Percentiles rank a stretch among this genome's conserved stretches.
Evolutionary conservation across 345 rosid species (phyloP).

Genomic region (Eucalyptus sp.): DNA sequence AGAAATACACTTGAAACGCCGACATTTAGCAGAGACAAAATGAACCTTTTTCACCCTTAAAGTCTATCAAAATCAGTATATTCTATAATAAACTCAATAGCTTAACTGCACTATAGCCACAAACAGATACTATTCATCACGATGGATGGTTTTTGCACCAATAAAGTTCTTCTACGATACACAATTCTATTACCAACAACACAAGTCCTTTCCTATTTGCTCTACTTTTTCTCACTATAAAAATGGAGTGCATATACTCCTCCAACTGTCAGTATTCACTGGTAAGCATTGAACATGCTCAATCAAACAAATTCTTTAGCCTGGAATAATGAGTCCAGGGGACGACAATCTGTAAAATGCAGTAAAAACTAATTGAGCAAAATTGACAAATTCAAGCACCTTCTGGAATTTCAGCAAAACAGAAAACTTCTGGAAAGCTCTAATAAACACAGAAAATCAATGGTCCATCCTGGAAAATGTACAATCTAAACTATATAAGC

Average conservation of each 20-base stretch:
- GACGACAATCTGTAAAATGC: neutral
- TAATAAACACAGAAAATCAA: neutral
- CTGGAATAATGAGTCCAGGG: neutral
- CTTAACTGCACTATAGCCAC: neutral
- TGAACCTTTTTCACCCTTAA: neutral
- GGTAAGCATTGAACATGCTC: neutral
- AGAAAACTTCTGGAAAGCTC: neutral
- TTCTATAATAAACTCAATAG: neutral
- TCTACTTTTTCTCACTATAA: neutral
- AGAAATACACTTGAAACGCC: neutral
- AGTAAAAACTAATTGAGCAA: neutral
- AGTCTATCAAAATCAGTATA: neutral
- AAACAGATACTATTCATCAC: neutral
- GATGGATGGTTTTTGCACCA: neutral
- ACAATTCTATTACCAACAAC: neutral
- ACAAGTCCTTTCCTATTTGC: neutral
- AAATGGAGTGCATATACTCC: neutral
- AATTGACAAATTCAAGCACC: neutral
- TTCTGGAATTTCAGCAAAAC: neutral
- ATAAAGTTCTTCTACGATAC: neutral
- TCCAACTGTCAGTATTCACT: neutral
- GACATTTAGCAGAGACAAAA: neutral
- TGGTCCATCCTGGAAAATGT: neutral
- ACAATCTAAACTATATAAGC: neutral
- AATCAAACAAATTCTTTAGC: neutral